Evolutionary conservation across 345 rosid species (phyloP), one percentile per base, ranked within the genome.

Genomic region (Eucalyptus regnans): DNA sequence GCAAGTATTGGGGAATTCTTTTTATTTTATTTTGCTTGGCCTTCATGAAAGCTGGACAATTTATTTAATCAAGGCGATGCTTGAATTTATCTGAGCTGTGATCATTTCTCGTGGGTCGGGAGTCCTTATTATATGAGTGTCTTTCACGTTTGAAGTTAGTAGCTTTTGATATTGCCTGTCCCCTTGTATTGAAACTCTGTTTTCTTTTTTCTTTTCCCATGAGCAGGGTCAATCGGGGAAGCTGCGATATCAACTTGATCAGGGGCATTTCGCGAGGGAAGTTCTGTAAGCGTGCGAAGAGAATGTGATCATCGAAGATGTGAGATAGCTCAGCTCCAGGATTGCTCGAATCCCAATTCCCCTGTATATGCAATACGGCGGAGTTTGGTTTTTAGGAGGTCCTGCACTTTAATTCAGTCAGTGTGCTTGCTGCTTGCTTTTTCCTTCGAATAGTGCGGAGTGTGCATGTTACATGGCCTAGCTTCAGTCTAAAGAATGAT

Each of bases 371-470:
- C 86, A 48, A 41, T 89, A 91, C 33, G 86, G 86, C 89, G 88
- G 88, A 81, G 91, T 89, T 89, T 91, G 88, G 89, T 79, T 87
- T 87, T 79, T 92, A 90, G 92, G 91, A 83, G 93, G 89, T 90
- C 50, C 66, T 88, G 87, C 89, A 88, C 93, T 88, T 93, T 94
- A 89, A 89, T 91, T 91, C 87, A 50, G 92, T 92, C 84, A 41
- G 84, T 76, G 96, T 93, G 95, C 89, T 92, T 89, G 92, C 90
- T 93, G 84, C 84, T 95, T 92, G 93, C 50, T 87, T 92, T 90
- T 89, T 71, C 90, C 86, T 91, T 87, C 89, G 58, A 89, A 71
- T 89, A 88, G 92, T 91, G 91, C 92, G 81, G 90, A 89, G 90
- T 91, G 88, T 89, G 92, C 89, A 71, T 89, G 87, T 68, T 89